Percentiles rank a stretch among this genome's conserved stretches.
These are phyloP conservation scores for Anthracocystis setariae DNA, from an alignment of 1,284 basidiomycete genomes.

Conservation along the genomic window DNA sequence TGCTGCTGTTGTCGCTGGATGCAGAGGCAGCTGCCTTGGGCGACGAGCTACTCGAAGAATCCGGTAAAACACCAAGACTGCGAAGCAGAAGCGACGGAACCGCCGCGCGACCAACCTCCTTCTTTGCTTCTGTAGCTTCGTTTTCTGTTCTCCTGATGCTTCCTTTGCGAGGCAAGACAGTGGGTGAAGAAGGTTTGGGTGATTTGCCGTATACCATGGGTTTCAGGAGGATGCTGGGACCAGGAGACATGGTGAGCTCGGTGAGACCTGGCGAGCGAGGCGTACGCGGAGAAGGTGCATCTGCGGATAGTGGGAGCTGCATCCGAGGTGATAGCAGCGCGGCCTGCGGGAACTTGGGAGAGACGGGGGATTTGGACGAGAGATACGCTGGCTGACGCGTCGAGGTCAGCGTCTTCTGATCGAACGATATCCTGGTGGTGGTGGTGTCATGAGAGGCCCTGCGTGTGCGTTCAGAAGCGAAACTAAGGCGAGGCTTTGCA, in stretches of 20 bases:
- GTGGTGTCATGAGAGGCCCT: slow-evolving; percentile 23
- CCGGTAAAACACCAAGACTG: slow-evolving; percentile 43
- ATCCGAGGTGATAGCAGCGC: slow-evolving; percentile 41
- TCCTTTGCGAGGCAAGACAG: slow-evolving; percentile 4
- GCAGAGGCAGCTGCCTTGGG: neutral
- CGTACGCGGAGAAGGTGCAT: slow-evolving; percentile 16
- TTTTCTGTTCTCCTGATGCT: slow-evolving; percentile 8
- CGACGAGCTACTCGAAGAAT: slow-evolving; percentile 15
- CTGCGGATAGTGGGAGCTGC: slow-evolving; percentile 23
- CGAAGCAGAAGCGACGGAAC: slow-evolving; percentile 49
- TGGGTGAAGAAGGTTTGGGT: slow-evolving; percentile 19
- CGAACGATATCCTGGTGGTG: slow-evolving; percentile 26
- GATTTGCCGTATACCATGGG: slow-evolving; percentile 42
- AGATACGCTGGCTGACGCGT: slow-evolving; percentile 29
- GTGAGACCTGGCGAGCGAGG: slow-evolving; percentile 42
- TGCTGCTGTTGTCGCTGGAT: slow-evolving; percentile 2
- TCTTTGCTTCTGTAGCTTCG: slow-evolving; percentile 24
- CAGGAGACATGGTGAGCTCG: slow-evolving; percentile 42
- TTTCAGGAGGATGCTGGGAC: slow-evolving; percentile 46
- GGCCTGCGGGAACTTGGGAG: slow-evolving; percentile 35
- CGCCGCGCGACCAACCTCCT: slow-evolving; percentile 36
- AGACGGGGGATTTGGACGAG: slow-evolving; percentile 10
- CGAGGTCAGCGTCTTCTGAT: slow-evolving; percentile 27
- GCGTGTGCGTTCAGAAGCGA: slow-evolving; percentile 34
- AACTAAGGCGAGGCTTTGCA: slow-evolving; percentile 31